Base-by-base conservation (phyloP, 768 basidiomycete genomes). In the Leccinellum albellum region DNA sequence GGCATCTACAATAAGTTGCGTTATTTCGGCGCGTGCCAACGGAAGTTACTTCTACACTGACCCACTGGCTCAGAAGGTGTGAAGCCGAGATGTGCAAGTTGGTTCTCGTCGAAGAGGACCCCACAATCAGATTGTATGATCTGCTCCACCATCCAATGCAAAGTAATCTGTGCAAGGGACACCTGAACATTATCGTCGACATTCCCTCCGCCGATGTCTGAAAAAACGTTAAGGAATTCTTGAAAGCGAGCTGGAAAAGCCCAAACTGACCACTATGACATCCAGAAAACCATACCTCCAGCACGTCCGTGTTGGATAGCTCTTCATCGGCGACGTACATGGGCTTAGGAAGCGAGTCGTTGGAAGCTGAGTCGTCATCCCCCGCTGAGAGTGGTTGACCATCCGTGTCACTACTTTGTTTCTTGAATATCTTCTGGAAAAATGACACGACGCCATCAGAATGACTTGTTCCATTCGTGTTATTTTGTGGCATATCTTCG, bases 281-380 rank as follows among this genome's bases (percentile, higher is more conserved):
- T 2, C 90, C 90, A 6, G 82, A 63, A 63, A 93, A 93, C 89
- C 89, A 93, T 3, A 91, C 88, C 66, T 93, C 90, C 13, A 84
- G 66, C 14, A 89, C 83, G 68, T 90, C 83, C 3, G 81, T 73
- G 24, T 5, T 1, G 10, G 13, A 50, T 6, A 32, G 3, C 31
- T 56, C 61, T 14, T 64, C 48, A 7, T 64, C 48, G 10, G 21
- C 3, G 2, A 49, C 51, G 32, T 50, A 53, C 23, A 21, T 37
- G 9, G 26, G 35, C 2, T 28, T 3, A 1, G 51, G 5, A 17
- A 46, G 46, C 15, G 29, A 17, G 6, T 0, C 20, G 20, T 51
- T 26, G 23, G 50, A 15, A 17, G 29, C 13, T 17, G 32, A 15
- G 12, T 44, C 56, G n/a, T 7, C 40, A 21, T 13, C 21, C 53